Base-by-base conservation (phyloP, 441 rosid species). In the Francoa sonchifolia region DNA sequence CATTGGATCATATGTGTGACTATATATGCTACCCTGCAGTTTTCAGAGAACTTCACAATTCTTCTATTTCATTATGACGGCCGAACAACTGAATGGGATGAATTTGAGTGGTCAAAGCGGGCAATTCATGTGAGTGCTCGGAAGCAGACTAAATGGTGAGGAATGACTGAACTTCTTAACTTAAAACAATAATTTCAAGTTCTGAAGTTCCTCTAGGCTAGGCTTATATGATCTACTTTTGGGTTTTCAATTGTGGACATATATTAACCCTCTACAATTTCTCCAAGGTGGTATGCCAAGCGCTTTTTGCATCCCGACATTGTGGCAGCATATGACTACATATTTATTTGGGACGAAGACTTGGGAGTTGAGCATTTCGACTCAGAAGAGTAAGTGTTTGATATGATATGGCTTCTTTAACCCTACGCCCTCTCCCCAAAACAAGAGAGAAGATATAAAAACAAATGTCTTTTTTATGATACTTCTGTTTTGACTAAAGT, bases 341-440 rank as follows among this genome's bases (percentile, higher is more conserved):
- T 88, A 35, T 88, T 88, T 37, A 61, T 88, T 35, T 88, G 95
- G 97, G 97, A 88, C 16, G 95, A 88, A 44, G 97, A 89, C 79
- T 89, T 90, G 43, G 96, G 98, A 8, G 63, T 86, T 29, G 87
- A 82, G 34, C 55, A 85, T 63, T 90, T 85, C 41, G 58, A 82
- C 51, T 71, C 82, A 0, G 59, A 39, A 29, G 10, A 39, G 54
- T 49, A 29, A 18, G 45, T 30, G 10, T 18, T 21, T 19, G 9
- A 4, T n/a, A n/a, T n/a, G n/a, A n/a, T n/a, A n/a, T n/a, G n/a
- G n/a, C n/a, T n/a, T n/a, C n/a, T n/a, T n/a, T n/a, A n/a, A n/a
- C n/a, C n/a, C n/a, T n/a, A n/a, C n/a, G n/a, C n/a, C n/a, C n/a
- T n/a, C n/a, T n/a, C n/a, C n/a, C n/a, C n/a, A n/a, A n/a, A n/a